Evolutionary conservation across 202 grass and related monocot genomes (phyloP).

Genomic region (Digitaria exilis): DNA sequence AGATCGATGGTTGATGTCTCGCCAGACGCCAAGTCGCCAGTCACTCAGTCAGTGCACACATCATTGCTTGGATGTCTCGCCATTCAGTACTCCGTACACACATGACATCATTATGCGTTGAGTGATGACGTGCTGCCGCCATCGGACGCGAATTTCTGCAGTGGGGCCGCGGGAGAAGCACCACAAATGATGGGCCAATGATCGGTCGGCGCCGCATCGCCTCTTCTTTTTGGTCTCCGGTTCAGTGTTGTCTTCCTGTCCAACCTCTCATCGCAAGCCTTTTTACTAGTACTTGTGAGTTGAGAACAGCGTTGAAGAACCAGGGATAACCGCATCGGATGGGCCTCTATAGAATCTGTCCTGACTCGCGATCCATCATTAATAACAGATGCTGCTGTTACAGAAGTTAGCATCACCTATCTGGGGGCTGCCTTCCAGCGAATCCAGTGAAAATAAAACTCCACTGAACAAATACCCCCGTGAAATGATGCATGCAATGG

Average conservation of each 20-base stretch:
- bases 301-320: background rate
- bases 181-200: slow-evolving; percentile 24
- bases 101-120: background rate
- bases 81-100: too few relatives aligned
- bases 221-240: too few relatives aligned
- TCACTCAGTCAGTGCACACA: too few relatives aligned
- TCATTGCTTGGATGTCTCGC: too few relatives aligned
- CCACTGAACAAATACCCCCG: too few relatives aligned
- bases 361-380: background rate
- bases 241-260: background rate
- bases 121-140: background rate
- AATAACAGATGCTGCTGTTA: background rate
- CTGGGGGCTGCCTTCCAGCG: too few relatives aligned
- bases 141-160: background rate
- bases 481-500: background rate
- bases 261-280: too few relatives aligned
- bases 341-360: slow-evolving; percentile 6
- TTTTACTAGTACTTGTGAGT: too few relatives aligned
- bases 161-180: too few relatives aligned
- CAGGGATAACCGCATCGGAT: background rate
- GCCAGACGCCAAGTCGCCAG: too few relatives aligned
- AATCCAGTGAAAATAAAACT: too few relatives aligned
- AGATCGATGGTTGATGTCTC: background rate
- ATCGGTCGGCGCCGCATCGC: background rate
- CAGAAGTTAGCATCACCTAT: too few relatives aligned